Evolutionary conservation across 2,329 filamentous ascomycete genomes (phyloP), one percentile per base, ranked within the genome.

Genomic region (Colletotrichum sp.): DNA sequence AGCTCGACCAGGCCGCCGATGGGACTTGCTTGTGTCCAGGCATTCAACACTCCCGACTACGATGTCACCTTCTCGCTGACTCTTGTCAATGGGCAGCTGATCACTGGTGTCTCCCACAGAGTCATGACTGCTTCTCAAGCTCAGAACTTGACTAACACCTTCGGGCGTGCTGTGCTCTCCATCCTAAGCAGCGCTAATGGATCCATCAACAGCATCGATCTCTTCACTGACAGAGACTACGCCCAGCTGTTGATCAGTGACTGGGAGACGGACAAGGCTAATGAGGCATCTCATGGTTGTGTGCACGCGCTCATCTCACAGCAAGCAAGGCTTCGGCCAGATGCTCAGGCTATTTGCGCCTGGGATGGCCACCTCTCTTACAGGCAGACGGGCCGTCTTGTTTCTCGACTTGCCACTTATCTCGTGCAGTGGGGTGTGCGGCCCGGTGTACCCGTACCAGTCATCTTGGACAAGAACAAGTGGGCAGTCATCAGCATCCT

Each of bases 401-500:
- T 86, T 1, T 81, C 84, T 3, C 83, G 82, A 6, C 81, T 89
- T 1, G 84, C 86, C 3, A 84, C 83, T 3, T 84, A 89, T 67
- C 86, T 95, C 0, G 81, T 88, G 4, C 85, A 87, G 26, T 83
- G 87, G 15, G 91, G 91, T 0, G 86, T 91, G 0, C 83, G 85
- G 0, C 86, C 88, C 1, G 89, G 90, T 12, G 87, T 90, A 9
- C 85, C 94, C 6, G 89, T 96, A 2, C 92, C 92, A 7, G 87
- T 96, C 8, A 90, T 93, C 21, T 88, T 95, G 80, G 91, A 94
- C 59, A 96, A 95, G 84, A 94, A 90, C 24, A 85, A 92, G 16
- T 90, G 93, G 81, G 88, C 94, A 0, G 93, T 95, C 64, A 85
- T 95, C 52, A 89, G 92, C 8, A 93, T 96, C 76, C 87, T 96